Evolutionary conservation across 495 filamentous ascomycete genomes (phyloP).

Genomic region (Xylaria venustula): DNA sequence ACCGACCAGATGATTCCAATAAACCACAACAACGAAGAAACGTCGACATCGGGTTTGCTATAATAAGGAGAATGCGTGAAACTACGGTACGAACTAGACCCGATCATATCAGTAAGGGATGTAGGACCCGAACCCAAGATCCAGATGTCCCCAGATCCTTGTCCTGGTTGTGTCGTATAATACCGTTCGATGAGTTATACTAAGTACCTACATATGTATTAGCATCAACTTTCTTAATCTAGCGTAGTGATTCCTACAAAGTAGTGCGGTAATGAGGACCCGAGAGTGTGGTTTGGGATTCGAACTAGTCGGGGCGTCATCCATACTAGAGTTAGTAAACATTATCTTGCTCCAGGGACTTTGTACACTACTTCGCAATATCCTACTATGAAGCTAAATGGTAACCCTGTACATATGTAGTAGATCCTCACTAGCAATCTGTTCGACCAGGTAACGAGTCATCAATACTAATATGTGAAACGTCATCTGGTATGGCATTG

Average conservation of each 20-base stretch:
- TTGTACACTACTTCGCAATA: too few relatives aligned
- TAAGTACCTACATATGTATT: too few relatives aligned
- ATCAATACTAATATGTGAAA: too few relatives aligned
- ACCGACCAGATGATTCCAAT: conserved; percentile 2
- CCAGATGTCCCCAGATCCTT: neutral
- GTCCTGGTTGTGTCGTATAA: too few relatives aligned
- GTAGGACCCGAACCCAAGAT: too few relatives aligned
- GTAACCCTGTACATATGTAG: neutral
- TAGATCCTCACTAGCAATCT: neutral
- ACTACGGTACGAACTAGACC: neutral
- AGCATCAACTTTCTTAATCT: too few relatives aligned
- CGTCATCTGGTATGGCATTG: too few relatives aligned
- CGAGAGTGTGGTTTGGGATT: conserved; percentile 14
- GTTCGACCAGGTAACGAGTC: neutral
- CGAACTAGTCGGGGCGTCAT: conserved; percentile 1
- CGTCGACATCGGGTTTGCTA: neutral
- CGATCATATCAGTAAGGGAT: neutral
- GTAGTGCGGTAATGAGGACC: neutral
- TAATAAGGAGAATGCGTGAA: neutral
- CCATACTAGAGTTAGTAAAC: neutral
- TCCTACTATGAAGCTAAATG: too few relatives aligned
- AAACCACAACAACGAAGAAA: neutral
- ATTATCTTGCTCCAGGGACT: neutral
- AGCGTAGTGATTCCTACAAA: neutral
- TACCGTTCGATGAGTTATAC: too few relatives aligned